Base-by-base conservation (phyloP, 2,329 filamentous ascomycete genomes). In the Xylariaceae sp. region DNA sequence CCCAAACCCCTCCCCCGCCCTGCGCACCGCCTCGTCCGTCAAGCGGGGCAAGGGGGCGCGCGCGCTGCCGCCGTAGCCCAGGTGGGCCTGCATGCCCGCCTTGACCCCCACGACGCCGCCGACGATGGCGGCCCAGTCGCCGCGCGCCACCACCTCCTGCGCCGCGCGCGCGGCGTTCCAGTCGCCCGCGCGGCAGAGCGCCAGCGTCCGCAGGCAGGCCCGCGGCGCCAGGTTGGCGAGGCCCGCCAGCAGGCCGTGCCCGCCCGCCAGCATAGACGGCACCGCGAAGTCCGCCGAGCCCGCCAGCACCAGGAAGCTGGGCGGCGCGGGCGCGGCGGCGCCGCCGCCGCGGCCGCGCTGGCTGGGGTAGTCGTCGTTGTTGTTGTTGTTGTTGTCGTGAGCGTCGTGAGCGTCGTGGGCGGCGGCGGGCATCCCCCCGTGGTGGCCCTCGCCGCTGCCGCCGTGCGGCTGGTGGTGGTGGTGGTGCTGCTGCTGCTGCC, bases 241-340 rank as follows among this genome's bases (percentile, higher is more conserved):
- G 5, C 81, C 83, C 17, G 77, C 80, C 36, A 88, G 76, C 49
- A 85, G 75, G 34, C 83, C 83, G 36, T 79, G 76, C 7, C 78
- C 80, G 27, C 81, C 82, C 6, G 70, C 80, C 21, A 80, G 67
- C 24, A 86, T 56, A 0, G 78, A 78, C 51, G 82, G 80, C 29
- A 86, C 63, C 3, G 77, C 72, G 57, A 86, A 85, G 58, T 87
- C 82, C 31, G 80, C 78, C 2, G 78, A 83, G 33, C 82, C 82
- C 16, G 79, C 81, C 49, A 86, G 71, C 43, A 80, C 80, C 51
- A 84, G 63, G 59, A 86, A 87, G 11, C 71, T 56, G 1, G 71
- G 61, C 7, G 9, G 13, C 25, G 35, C 59, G 44, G 29, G 48
- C 57, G 4, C 54, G 55, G 29, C 55, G 47, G 15, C 56, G 37